These are phyloP conservation scores for Solidago caesia DNA, from an alignment of 129 eudicot species.

Conservation along the genomic window DNA sequence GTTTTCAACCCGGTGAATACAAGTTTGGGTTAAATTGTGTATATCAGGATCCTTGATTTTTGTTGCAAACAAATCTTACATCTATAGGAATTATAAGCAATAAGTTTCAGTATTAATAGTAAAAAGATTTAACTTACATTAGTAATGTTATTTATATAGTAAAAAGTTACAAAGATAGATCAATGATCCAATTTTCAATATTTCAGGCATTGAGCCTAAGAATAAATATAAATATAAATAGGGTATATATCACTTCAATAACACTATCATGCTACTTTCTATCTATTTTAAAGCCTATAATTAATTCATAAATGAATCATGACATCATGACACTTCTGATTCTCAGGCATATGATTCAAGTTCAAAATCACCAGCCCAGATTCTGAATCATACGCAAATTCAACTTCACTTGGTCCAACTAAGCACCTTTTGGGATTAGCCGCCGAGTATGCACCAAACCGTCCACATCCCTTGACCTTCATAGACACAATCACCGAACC, in stretches of 20 bases:
- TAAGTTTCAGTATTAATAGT: background rate
- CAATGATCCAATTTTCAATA: background rate
- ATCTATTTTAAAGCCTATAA: background rate
- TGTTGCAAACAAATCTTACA: background rate
- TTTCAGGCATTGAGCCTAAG: slow-evolving; percentile 10
- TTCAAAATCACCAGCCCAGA: slow-evolving; percentile 49
- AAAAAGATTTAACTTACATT: background rate
- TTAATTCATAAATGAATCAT: slow-evolving; percentile 42
- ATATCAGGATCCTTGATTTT: no score
- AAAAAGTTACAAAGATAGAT: background rate
- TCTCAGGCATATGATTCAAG: slow-evolving; percentile 61
- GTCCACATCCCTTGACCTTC: slow-evolving; percentile 75
- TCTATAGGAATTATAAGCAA: background rate
- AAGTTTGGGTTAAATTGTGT: no score
- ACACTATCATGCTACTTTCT: slow-evolving; percentile 11
- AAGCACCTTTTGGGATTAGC: slow-evolving; percentile 53
- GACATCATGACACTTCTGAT: slow-evolving; percentile 43
- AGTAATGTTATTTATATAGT: no score
- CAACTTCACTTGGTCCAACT: slow-evolving; percentile 42
- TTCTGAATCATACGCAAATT: slow-evolving; percentile 45
- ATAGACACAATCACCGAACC: slow-evolving; percentile 37
- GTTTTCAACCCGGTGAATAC: no score
- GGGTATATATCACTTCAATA: background rate
- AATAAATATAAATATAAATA: background rate
- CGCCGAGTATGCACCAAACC: slow-evolving; percentile 60